Conservation (phyloP, 2,329 filamentous ascomycete genomes). For the Chaetothyriales sp. region DNA sequence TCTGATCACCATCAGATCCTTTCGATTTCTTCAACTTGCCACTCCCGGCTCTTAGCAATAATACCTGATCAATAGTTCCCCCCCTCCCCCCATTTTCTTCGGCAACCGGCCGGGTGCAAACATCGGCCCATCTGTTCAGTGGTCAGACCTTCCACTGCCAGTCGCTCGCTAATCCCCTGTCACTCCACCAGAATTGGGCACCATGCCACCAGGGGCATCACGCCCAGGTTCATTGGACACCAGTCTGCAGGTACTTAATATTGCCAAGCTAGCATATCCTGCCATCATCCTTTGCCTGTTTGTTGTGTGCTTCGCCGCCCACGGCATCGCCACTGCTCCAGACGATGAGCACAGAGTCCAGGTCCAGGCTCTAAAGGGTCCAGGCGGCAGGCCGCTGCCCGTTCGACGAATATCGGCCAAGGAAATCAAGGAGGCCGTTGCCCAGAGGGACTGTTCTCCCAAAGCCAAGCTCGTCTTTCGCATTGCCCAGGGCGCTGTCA, state of each 20-base stretch:
- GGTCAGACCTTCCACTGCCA: constrained; percentile 1
- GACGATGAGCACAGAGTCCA: constrained; percentile 28
- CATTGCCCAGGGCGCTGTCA: constrained; percentile 56
- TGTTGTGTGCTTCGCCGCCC: constrained; percentile 46
- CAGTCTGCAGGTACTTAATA: constrained; percentile 12
- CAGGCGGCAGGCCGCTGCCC: constrained; percentile 76
- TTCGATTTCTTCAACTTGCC: neutral
- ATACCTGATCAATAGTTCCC: neutral
- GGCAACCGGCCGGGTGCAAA: no score
- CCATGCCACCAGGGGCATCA: constrained; percentile 1
- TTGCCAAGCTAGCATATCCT: constrained; percentile 41
- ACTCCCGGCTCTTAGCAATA: neutral
- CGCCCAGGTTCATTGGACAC: constrained; percentile 3
- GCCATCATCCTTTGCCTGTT: constrained; percentile 53
- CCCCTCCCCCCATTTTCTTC: neutral
- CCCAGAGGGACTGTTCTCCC: constrained; percentile 47
- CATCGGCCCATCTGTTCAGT: neutral
- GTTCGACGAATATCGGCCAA: constrained; percentile 43
- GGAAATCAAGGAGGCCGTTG: constrained; percentile 33
- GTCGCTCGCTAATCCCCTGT: neutral
- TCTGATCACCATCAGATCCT: neutral
- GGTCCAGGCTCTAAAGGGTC: constrained; percentile 40
- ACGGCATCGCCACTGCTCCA: constrained; percentile 44
- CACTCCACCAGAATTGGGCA: constrained; percentile 8
- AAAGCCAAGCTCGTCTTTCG: constrained; percentile 59